Percentiles rank a stretch among this genome's conserved stretches.
Evolutionary conservation across 192 early-diverging fungal genomes (phyloP).

Genomic region (Podila clonocystis): DNA sequence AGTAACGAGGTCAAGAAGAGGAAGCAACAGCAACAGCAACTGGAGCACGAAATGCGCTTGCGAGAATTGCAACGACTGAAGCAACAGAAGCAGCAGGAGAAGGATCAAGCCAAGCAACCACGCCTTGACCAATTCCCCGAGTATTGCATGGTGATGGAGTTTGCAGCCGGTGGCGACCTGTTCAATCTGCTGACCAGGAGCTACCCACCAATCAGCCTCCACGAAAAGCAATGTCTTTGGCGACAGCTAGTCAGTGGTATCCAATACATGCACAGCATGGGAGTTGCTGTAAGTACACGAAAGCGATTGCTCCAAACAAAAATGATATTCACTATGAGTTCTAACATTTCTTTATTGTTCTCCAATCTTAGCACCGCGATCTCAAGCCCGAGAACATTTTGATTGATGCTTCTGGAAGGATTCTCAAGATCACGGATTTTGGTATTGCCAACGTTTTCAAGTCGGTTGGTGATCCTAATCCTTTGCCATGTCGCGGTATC

Average conservation of each 20-base stretch:
- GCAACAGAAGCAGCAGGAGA: slow-evolving; percentile 17
- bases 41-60: slow-evolving; percentile 28
- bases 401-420: slow-evolving; percentile 61
- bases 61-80: slow-evolving; percentile 29
- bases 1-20: slow-evolving; percentile 12
- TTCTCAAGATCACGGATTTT: slow-evolving; percentile 87
- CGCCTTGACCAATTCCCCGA: slow-evolving; percentile 60
- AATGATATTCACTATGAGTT: not conserved
- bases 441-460: slow-evolving; percentile 79
- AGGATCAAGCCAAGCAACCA: slow-evolving; percentile 23
- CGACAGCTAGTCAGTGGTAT: slow-evolving; percentile 79
- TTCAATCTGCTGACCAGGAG: slow-evolving; percentile 70
- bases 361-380: slow-evolving; percentile 64
- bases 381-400: slow-evolving; percentile 87
- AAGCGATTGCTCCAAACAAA: no score
- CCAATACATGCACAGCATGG: slow-evolving; percentile 76
- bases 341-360: not conserved
- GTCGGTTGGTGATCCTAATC: slow-evolving; percentile 65
- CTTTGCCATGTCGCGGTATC: slow-evolving; percentile 72
- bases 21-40: slow-evolving; percentile 11
- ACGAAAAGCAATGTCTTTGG: slow-evolving; percentile 69
- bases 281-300: slow-evolving; percentile 63
- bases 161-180: slow-evolving; percentile 79
- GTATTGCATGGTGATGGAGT: slow-evolving; percentile 82
- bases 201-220: slow-evolving; percentile 54